Evolutionary conservation across 202 grass and related monocot genomes (phyloP), one percentile per base, ranked within the genome.

Genomic region (Setaria viridis): DNA sequence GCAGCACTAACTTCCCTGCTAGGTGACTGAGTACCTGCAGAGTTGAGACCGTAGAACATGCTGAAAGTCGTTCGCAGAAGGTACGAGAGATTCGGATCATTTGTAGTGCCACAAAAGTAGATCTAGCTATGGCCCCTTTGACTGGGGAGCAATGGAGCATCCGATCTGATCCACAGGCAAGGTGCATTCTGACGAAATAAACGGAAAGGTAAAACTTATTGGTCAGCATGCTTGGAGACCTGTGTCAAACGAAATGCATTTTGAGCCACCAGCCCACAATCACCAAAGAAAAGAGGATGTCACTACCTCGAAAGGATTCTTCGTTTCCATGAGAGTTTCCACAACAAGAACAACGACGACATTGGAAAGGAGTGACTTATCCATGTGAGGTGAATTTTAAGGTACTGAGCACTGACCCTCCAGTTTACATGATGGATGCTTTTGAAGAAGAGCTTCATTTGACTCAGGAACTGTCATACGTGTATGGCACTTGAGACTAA

Each of bases 301-400:
- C 25, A 60, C 37, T 14, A 41, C 4, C 2, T 35, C 49, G 3
- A 43, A 80, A 50, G 14, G 62, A 77, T 87, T 81, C 60, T 82
- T 50, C 51, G 1, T 62, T 50, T 33, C 17, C 37, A 74, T 41
- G 30, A 78, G 63, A 48, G 17, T 32, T 46, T 41, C 58, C 32
- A 64, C 42, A 29, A 41, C 43, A 45, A 60, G 4, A 57, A 45
- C 51, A 39, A 39, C 39, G 39, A 0, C 39, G 41, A 49, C 68
- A 37, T 9, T 62, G 14, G 55, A 10, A 33, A 34, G 32, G 20
- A 33, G 37, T 43, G 10, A 3, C 33, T 4, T 66, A 17, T 29
- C 43, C 46, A 73, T 53, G 15, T 42, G 33, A 4, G 32, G 50
- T 55, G 41, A 63, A 51, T 83, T n/a, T 25, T 15, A 21, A 35